Evolutionary conservation across 2,329 filamentous ascomycete genomes (phyloP), one percentile per base, ranked within the genome.

Genomic region (Ophiostoma tasmaniense): DNA sequence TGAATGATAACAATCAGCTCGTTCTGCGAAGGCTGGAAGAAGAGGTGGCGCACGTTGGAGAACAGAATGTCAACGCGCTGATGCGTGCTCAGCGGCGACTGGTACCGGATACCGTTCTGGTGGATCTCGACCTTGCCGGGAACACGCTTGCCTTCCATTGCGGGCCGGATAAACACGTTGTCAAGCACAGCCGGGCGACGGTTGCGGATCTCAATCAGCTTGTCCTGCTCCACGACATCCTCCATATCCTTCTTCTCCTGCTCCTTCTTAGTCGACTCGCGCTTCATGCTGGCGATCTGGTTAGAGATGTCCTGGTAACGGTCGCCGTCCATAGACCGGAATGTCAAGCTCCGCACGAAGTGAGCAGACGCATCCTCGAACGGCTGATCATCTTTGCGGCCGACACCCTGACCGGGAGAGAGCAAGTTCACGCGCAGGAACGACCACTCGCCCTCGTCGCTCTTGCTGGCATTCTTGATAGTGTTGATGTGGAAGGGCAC

Each of bases 211-310:
- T 97, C 93, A 73, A 96, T 84, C 67, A 99, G 87, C 82, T 99
- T 99, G 78, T 99, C 95, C 79, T 99, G 95, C 79, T 98, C 95
- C 6, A 99, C 93, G 28, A 99, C 95, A 79, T 99, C 95, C 77
- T 99, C 95, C 90, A 99, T 90, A 74, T 99, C 94, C 81, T 99
- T 99, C 87, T 98, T 97, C 80, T 97, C 94, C 75, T 97, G 93
- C 79, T 99, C 95, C 74, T 92, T 91, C 79, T 96, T 93, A 59
- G 92, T 87, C 5, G 91, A 89, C 74, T 94, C 92, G 77, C 95
- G 96, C 82, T 97, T 96, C 83, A 99, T 89, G 76, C 97, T 95
- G 13, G 92, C 94, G 74, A 99, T 98, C 76, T 96, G 91, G 71
- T 90, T 90, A 14, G 93, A 90, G 73, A 99, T 95, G 75, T 96